Base-by-base conservation (phyloP, 139 green algal genomes). In the Microglena sp. region DNA sequence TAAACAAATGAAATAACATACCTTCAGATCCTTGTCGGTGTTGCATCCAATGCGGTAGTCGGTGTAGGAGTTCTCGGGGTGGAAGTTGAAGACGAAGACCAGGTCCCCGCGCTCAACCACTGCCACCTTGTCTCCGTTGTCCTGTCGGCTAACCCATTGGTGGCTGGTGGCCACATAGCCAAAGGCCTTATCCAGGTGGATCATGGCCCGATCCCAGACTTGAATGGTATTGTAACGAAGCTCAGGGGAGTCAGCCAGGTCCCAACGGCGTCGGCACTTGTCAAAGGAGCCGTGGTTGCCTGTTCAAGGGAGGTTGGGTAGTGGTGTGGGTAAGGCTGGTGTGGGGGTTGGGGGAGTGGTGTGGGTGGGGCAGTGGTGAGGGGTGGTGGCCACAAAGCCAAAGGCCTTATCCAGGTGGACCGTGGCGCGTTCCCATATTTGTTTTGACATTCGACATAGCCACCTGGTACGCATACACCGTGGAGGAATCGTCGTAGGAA, bases 11-110 rank as follows among this genome's bases (percentile, higher is more conserved):
- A n/a, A n/a, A 50, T 50, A 11, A 50, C 64, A 5, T 45, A 73
- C 67, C 67, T 73, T 73, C 54, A 59, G 88, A n/a, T 61, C 53
- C 53, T 78, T 86, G 7, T 64, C 36, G 33, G 90, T 82, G 57
- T 86, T 77, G 78, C 77, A 90, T 29, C 92, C 93, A 15, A 97
- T 77, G 4, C 81, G 73, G 80, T 96, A 96, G 79, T 96, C 84
- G 11, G 75, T 88, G 85, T 87, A 99, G 31, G 74, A 88, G 45
- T 91, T 83, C 33, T 65, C 81, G 44, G 86, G 93, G 82, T 99
- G 91, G 82, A 96, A 97, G 86, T 99, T 99, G 86, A 98, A 98
- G 7, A 98, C 92, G 62, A 98, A 93, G 28, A 99, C 79, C 30
- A 97, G 82, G 72, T 97, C 93, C 22, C 92, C 92, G 5, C 89